phyloP scores from a whole-genome alignment of 331 rosid species.

The Dryas integrifolia region DNA sequence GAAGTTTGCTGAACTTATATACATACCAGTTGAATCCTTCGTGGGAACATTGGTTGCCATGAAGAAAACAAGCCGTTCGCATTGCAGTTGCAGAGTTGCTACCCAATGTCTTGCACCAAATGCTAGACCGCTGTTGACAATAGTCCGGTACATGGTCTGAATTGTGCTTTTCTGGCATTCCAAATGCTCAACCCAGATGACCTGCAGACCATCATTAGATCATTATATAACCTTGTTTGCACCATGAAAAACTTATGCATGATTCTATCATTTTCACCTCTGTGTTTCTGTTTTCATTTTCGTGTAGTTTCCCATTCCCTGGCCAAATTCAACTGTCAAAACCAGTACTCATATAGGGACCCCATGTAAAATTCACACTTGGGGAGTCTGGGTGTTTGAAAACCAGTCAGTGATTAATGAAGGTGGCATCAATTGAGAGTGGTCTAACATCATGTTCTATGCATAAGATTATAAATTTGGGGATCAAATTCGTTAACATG shows the following conservation, averaged over 20 bases:
- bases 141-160: slow-evolving; percentile 66
- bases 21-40: slow-evolving; percentile 83
- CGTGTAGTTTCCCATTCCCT: slow-evolving; percentile 32
- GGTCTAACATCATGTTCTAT: background rate
- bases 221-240: slow-evolving; percentile 10
- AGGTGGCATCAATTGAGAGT: background rate
- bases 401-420: background rate
- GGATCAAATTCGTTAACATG: background rate
- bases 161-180: slow-evolving; percentile 79
- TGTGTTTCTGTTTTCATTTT: slow-evolving; percentile 23
- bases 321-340: slow-evolving; percentile 25
- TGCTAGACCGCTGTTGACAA: slow-evolving; percentile 78
- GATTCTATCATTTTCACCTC: slow-evolving; percentile 23
- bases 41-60: slow-evolving; percentile 98
- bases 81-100: slow-evolving; percentile 83
- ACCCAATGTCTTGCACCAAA: slow-evolving; percentile 96
- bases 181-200: slow-evolving; percentile 89
- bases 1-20: slow-evolving; percentile 3
- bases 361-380: background rate
- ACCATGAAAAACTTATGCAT: slow-evolving; percentile 4
- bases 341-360: background rate
- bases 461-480: background rate
- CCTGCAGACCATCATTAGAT: slow-evolving; percentile 36
- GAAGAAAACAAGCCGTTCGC: slow-evolving; percentile 86
- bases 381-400: background rate